Evolutionary conservation across 164 flowering plant genomes (phyloP).

Genomic region (Taxillus chinensis): DNA sequence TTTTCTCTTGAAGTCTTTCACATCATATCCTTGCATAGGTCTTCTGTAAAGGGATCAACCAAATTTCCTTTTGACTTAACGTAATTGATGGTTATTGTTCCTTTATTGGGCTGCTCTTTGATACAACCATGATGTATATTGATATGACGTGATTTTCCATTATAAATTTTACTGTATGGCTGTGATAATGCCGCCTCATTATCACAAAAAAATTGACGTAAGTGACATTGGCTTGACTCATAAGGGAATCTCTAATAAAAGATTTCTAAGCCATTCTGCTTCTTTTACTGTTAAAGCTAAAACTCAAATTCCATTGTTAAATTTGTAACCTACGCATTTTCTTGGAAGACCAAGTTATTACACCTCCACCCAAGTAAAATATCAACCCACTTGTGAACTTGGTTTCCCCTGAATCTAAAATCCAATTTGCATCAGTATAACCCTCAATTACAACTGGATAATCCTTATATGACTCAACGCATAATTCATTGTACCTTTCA

Average conservation of each 20-base stretch:
- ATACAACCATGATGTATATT: conserved; percentile 14
- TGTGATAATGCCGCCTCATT: conserved; percentile 14
- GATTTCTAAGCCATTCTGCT: conserved; percentile 13
- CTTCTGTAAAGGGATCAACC: conserved; percentile 14
- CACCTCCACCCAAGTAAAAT: conserved; percentile 12
- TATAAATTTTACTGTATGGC: conserved; percentile 14
- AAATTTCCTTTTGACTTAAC: conserved; percentile 10
- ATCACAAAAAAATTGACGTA: conserved; percentile 10
- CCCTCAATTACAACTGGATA: conserved; percentile 19
- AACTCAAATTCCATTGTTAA: conserved; percentile 22
- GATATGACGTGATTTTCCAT: conserved; percentile 19
- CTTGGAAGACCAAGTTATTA: conserved; percentile 19
- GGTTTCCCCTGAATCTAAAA: not conserved
- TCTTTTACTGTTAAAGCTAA: conserved; percentile 11
- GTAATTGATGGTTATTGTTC: conserved; percentile 5
- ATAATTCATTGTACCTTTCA: conserved; percentile 11
- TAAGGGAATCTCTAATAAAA: conserved; percentile 11
- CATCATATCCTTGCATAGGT: conserved; percentile 2
- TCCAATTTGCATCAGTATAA: conserved; percentile 18
- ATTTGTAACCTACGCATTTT: conserved; percentile 17
- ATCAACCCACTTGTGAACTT: conserved; percentile 13
- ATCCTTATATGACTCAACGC: conserved; percentile 4
- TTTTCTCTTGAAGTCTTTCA: conserved; percentile 2
- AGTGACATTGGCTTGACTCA: conserved; percentile 17
- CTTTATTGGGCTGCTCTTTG: conserved; percentile 5